A percentile compares a stretch with the other conserved stretches of the same genome.
Conservation (phyloP, 805 yeast species). For the Saturnispora kantuleensis region DNA sequence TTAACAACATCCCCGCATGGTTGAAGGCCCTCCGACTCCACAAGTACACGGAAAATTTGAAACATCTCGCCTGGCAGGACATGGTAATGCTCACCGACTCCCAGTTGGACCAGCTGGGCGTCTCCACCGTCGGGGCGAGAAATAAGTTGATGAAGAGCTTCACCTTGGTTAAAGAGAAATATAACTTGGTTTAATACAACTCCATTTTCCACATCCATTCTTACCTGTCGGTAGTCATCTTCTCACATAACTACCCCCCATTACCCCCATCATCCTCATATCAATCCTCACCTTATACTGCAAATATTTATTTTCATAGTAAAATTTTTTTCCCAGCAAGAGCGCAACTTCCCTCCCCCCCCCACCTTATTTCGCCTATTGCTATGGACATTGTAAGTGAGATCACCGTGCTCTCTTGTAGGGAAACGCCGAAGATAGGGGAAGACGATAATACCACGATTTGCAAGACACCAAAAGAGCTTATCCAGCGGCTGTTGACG, state of each 20-base stretch:
- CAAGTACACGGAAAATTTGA: slow-evolving; percentile 81
- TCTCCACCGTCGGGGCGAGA: slow-evolving; percentile 91
- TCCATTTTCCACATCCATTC: no score
- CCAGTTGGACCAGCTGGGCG: slow-evolving; percentile 69
- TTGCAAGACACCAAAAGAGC: neutral
- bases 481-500: slow-evolving; percentile 1
- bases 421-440: neutral
- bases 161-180: slow-evolving; percentile 59
- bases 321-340: no score
- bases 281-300: no score
- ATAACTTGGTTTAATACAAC: slow-evolving; percentile 1
- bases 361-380: no score
- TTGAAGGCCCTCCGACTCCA: slow-evolving; percentile 80
- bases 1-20: slow-evolving; percentile 86
- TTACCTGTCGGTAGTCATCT: no score
- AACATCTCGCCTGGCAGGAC: slow-evolving; percentile 68
- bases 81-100: slow-evolving; percentile 63
- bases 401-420: neutral
- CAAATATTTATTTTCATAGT: no score
- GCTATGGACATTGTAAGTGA: no score
- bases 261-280: no score
- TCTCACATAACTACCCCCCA: no score
- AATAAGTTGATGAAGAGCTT: slow-evolving; percentile 89
- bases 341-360: no score
- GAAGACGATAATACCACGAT: neutral